Base-by-base conservation (phyloP, 2,329 filamentous ascomycete genomes). In the Aspergillus quadricinctus region DNA sequence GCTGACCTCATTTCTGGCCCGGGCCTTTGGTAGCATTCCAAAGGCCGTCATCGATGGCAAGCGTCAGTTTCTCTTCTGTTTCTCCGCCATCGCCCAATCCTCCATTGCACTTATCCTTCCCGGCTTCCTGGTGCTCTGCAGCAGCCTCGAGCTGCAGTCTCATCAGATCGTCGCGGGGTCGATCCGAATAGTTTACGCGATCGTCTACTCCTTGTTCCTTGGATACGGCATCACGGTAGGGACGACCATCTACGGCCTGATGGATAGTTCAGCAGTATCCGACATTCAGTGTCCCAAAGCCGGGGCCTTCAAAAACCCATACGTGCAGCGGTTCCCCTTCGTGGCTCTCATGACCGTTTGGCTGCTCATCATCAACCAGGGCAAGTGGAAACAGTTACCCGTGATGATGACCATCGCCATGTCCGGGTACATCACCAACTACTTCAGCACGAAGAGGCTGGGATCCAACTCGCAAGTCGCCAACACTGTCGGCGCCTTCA, bases 351-450 rank as follows among this genome's bases (percentile, higher is more conserved):
- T 70, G 85, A 63, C 89, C 8, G 68, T 90, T 28, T 90, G 87
- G 65, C 80, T 93, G 41, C 87, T 88, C 58, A 80, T 92, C 66
- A 87, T 93, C 70, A 92, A 92, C 72, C 89, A 93, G 63, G 88
- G 88, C 57, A 90, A 91, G 72, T 90, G 83, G 83, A 87, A 84
- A 64, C 89, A 93, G 68, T 83, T 86, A 31, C 89, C 89, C 0
- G 80, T 89, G 51, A 93, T 93, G 89, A 75, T 89, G 3, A 48
- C 83, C 57, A 92, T 95, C 64, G 84, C 89, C 0, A 76, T 91
- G 31, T 82, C 84, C 0, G 90, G 90, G 8, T 94, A 89, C 68
- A 78, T 86, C 7, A 87, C 90, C 64, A 93, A 88, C 72, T 89
- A 84, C 74, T 92, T 89, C 72, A 85, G 83, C 14, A 83, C 83